Conservation (phyloP, 768 basidiomycete species). For the Dioszegia crocea region DNA sequence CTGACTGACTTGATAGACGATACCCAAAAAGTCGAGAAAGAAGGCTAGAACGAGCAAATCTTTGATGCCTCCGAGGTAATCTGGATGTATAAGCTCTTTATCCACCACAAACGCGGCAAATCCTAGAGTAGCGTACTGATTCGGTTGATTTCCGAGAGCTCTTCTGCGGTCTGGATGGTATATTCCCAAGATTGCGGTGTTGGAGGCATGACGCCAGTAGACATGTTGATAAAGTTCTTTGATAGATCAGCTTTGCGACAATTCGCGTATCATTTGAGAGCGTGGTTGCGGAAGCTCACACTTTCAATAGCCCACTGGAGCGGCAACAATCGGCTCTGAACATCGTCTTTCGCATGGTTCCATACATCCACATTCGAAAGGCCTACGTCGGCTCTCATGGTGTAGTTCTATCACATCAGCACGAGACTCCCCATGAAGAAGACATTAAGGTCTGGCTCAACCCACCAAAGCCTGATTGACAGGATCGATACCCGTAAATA, state of each 20-base stretch:
- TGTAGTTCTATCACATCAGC: slow-evolving; percentile 56
- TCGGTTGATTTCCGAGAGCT: slow-evolving; percentile 59
- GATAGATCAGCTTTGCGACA: neutral
- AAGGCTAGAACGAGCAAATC: slow-evolving; percentile 64
- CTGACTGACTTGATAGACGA: slow-evolving; percentile 63
- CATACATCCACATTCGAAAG: slow-evolving; percentile 63
- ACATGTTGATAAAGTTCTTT: slow-evolving; percentile 72
- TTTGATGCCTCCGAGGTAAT: slow-evolving; percentile 62
- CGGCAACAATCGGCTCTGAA: slow-evolving; percentile 65
- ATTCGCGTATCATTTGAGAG: too few species aligned
- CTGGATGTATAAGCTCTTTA: slow-evolving; percentile 49
- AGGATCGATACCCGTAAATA: slow-evolving; percentile 54
- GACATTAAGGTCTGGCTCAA: slow-evolving; percentile 29
- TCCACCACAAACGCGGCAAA: neutral
- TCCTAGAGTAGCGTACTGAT: slow-evolving; percentile 57
- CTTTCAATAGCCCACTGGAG: slow-evolving; percentile 73
- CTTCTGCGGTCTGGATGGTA: slow-evolving; percentile 63
- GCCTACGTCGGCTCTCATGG: slow-evolving; percentile 65
- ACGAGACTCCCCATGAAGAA: slow-evolving; percentile 33
- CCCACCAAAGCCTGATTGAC: slow-evolving; percentile 53
- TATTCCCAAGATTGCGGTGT: slow-evolving; percentile 71
- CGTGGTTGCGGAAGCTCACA: too few species aligned
- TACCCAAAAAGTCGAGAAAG: slow-evolving; percentile 68
- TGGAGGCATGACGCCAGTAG: slow-evolving; percentile 58
- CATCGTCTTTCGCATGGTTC: slow-evolving; percentile 61